phyloP scores from a whole-genome alignment of 139 green algal species.

The Astrephomene gubernaculifera region DNA sequence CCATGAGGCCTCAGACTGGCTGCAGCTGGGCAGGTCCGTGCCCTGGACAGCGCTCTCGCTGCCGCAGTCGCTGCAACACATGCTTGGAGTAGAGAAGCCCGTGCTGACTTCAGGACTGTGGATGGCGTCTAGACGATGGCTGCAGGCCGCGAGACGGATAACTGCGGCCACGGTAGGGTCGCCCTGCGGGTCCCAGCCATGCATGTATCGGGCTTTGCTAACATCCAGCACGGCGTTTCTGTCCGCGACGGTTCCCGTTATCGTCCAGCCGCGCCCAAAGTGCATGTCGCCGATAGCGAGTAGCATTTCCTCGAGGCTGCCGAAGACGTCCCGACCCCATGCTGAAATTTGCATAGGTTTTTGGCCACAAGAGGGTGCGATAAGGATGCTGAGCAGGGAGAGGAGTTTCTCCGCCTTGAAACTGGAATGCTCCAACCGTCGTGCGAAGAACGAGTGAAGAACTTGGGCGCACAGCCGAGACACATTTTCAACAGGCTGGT shows the following conservation, averaged over 20 bases:
- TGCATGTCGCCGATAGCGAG: constrained; percentile 17
- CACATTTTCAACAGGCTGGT: constrained; percentile 17
- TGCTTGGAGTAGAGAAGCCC: constrained; percentile 19
- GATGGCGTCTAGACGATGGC: neutral
- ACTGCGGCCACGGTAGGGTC: constrained; percentile 25
- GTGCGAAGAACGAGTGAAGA: constrained; percentile 17
- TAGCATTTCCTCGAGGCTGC: constrained; percentile 25
- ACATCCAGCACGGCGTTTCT: neutral
- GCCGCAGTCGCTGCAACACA: constrained; percentile 39
- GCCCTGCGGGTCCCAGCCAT: constrained; percentile 30
- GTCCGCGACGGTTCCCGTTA: neutral
- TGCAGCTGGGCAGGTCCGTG: constrained; percentile 37
- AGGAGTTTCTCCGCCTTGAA: constrained; percentile 30
- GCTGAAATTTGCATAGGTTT: neutral
- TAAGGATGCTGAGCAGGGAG: neutral
- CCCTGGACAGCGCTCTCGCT: constrained; percentile 28
- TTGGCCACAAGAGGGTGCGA: constrained; percentile 12
- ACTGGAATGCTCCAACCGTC: neutral
- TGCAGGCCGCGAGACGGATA: constrained; percentile 13
- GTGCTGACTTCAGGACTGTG: neutral
- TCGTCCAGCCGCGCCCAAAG: constrained; percentile 10
- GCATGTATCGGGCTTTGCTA: constrained; percentile 9
- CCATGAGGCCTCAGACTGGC: constrained; percentile 33
- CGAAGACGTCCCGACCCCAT: constrained; percentile 4
- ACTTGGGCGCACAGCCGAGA: constrained; percentile 19